Evolutionary conservation across 495 filamentous ascomycete species (phyloP), one percentile per base, ranked within the genome.

Genomic region (Thozetella sp.): DNA sequence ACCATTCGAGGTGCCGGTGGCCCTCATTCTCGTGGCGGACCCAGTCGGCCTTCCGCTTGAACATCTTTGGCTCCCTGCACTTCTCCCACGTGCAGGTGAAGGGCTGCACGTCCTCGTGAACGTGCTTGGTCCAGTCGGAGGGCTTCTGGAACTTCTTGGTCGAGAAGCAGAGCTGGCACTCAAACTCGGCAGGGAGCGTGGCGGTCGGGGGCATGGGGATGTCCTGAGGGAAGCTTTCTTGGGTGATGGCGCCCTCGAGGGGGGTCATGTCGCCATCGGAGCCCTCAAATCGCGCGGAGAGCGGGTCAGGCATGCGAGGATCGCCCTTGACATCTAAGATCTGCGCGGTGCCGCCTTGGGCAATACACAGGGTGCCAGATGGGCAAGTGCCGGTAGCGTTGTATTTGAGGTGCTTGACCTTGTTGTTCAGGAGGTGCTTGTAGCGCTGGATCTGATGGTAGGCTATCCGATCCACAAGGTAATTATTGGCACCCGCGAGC

Each of bases 21-120:
- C 89, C 87, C 73, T 98, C 94, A 65, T 92, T 97, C 71, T 98
- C 94, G 65, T 98, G 94, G 26, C 94, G 83, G 24, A 98, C 93
- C 94, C 94, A 98, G 69, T 98, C 94, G 19, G 94, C 94, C 74
- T 98, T 98, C 43, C 94, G 84, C 74, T 98, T 98, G 80, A 97
- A 98, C 22, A 92, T 94, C 72, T 96, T 97, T 23, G 93, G 90
- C 54, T 97, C 93, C 25, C 79, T 84, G 73, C 94, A 98, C 24
- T 87, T 77, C 13, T 87, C 83, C 73, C 95, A 97, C 0, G 93
- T 98, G 74, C 94, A 98, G 10, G 93, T 97, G 65, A 97, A 98
- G 3, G 94, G 94, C 68, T 96, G 91, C 12, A 97, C 86, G 68
- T 98, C 94, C 71, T 98, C 94, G 67, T 96, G 92, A 4, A 98